These are phyloP conservation scores for Helicostylum pulchrum DNA, from an alignment of 192 early-diverging fungal genomes.

Conservation along the genomic window DNA sequence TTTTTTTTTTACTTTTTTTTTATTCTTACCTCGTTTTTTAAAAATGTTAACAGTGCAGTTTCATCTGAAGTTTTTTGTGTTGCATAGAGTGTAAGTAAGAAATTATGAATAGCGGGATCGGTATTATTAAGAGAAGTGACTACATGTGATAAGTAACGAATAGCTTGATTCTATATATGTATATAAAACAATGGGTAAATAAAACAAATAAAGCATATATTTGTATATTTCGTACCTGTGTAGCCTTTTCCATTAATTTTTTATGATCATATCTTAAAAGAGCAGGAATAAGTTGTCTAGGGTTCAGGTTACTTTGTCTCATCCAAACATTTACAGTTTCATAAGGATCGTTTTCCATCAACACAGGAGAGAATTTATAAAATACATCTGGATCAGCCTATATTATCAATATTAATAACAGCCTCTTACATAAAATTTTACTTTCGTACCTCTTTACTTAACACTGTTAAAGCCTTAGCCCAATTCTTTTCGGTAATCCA, in stretches of 20 bases:
- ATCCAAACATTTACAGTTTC: conserved; percentile 88
- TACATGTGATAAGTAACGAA: conserved; percentile 84
- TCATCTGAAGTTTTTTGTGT: conserved; percentile 65
- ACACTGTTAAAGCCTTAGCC: conserved; percentile 68
- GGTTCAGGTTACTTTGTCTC: conserved; percentile 76
- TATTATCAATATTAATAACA: neutral
- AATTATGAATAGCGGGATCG: conserved; percentile 93
- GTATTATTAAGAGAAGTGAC: conserved; percentile 73
- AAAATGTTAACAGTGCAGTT: conserved; percentile 69
- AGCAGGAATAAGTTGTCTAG: conserved; percentile 83
- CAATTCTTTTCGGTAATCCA: conserved; percentile 81
- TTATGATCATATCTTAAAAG: conserved; percentile 71
- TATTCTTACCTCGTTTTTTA: conserved; percentile 50
- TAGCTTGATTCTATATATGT: conserved; percentile 74
- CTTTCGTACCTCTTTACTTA: conserved; percentile 67
- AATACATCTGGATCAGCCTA: conserved; percentile 73
- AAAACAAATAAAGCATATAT: neutral
- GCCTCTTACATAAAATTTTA: neutral
- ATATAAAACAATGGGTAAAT: conserved; percentile 9
- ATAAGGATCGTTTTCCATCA: conserved; percentile 83
- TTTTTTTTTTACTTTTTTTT: neutral
- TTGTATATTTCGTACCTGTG: conserved; percentile 22
- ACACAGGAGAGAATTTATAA: conserved; percentile 82
- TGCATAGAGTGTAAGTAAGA: conserved; percentile 76
- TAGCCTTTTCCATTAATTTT: conserved; percentile 30